A percentile compares a stretch with the other conserved stretches of the same genome.
Evolutionary conservation across 257 asterid species (phyloP).

Genomic region (Schizonepeta tenuifolia): DNA sequence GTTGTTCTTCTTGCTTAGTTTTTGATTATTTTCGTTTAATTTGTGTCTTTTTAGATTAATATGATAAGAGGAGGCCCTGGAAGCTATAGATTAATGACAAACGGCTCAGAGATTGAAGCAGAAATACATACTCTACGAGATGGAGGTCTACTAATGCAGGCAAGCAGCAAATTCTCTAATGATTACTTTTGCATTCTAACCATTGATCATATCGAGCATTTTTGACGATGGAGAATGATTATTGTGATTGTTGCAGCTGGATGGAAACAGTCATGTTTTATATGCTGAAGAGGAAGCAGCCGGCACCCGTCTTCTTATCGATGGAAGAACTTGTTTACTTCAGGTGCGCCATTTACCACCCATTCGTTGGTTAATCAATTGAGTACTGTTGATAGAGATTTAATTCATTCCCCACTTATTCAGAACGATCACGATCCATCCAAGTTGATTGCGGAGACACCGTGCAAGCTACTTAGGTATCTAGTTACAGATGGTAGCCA

Average conservation of each 20-base stretch:
- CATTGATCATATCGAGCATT: conserved; percentile 9
- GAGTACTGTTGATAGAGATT: conserved; percentile 23
- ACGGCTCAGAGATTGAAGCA: conserved; percentile 86
- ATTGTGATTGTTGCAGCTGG: conserved; percentile 62
- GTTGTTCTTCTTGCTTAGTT: conserved; percentile 8
- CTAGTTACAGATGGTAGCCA: conserved; percentile 77
- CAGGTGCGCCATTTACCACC: conserved; percentile 60
- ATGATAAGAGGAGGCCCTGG: conserved; percentile 93
- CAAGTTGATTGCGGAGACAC: conserved; percentile 95
- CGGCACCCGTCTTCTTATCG: conserved; percentile 98
- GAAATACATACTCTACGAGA: conserved; percentile 99
- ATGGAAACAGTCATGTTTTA: conserved; percentile 93
- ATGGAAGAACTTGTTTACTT: conserved; percentile 99
- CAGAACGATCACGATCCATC: conserved; percentile 99
- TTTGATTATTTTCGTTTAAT: conserved; percentile 15
- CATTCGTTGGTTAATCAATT: conserved; percentile 23
- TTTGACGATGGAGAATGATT: conserved; percentile 32
- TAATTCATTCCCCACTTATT: conserved; percentile 23
- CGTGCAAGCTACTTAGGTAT: conserved; percentile 90
- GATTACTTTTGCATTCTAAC: conserved; percentile 24
- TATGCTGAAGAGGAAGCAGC: conserved; percentile 99
- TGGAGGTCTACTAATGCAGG: conserved; percentile 99
- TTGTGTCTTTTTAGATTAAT: conserved; percentile 50
- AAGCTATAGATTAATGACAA: conserved; percentile 85
- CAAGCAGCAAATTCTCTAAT: conserved; percentile 40